Base-by-base conservation (phyloP, 805 yeast species). In the Lachancea waltii region DNA sequence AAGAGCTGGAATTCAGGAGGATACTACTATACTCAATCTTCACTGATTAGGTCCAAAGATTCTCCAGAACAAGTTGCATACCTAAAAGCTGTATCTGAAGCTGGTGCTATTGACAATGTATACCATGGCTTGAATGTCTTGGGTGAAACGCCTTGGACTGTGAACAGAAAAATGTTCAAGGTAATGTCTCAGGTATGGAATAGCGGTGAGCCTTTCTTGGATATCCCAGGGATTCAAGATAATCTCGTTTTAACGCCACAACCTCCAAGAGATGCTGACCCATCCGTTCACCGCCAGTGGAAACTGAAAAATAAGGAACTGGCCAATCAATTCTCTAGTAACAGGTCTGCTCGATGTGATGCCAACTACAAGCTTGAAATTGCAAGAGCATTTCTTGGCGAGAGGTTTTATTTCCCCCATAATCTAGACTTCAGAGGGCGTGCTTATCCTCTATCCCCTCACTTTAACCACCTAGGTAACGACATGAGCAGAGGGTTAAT, bases 141-240 rank as follows among this genome's bases (percentile, higher is more conserved):
- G 39, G 97, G 97, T 6, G 65, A 70, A 27, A 84, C 97, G 2
- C 72, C 95, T 0, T 92, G 98, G 98, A 83, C 97, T 1, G 80
- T 92, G 23, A 92, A 92, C 58, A 73, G 77, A 36, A 68, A 65
- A 17, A 67, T 92, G 5, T 79, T 85, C 46, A 70, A 77, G 23
- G 70, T 84, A 3, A 71, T 92, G 49, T 73, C 85, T 3, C 66
- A 77, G 43, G 79, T 81, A 41, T 92, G 98, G 98, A 92, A 92
- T 58, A 69, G 80, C 0, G 96, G 95, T 5, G 70, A 82, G 46
- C 70, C 68, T 47, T 77, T 85, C 62, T 60, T 81, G 58, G 81
- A 86, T 52, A 75, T 90, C 52, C 81, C 97, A 53, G 66, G 73
- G n/a, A 64, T 65, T 7, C 62, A 60, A 24, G 73, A 68, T 7